Evolutionary conservation across 2,329 filamentous ascomycete species (phyloP).

Genomic region (Neophaeococcomyces mojaviensis): DNA sequence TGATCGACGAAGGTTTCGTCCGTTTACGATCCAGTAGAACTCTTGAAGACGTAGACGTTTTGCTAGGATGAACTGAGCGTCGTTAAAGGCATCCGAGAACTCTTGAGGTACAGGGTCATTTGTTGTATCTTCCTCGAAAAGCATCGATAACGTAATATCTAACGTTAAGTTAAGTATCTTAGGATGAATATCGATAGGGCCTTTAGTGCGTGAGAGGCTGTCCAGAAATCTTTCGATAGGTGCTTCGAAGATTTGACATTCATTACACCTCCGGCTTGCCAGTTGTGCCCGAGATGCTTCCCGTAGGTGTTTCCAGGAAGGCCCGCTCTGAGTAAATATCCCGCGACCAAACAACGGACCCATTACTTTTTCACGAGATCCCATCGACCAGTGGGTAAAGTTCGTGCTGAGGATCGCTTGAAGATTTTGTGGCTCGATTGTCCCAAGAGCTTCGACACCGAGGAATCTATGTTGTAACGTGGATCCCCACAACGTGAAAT

Average conservation of each 20-base stretch:
- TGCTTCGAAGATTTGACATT: no score
- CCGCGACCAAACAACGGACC: slow-evolving; percentile 29
- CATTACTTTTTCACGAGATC: slow-evolving; percentile 20
- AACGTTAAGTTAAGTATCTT: no score
- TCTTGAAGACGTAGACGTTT: slow-evolving; percentile 35
- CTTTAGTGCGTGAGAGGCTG: no score
- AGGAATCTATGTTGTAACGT: no score
- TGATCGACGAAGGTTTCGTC: not conserved
- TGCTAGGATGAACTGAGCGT: slow-evolving; percentile 31
- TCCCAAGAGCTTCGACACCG: slow-evolving; percentile 1
- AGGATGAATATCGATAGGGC: no score
- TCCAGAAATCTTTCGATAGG: no score
- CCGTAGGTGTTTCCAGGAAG: slow-evolving; percentile 28
- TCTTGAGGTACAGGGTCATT: not conserved
- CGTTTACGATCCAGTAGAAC: slow-evolving; percentile 34
- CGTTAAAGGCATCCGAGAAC: slow-evolving; percentile 45
- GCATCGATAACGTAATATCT: no score
- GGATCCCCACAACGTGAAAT: no score
- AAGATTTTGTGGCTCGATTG: slow-evolving; percentile 12
- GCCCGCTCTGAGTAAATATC: slow-evolving; percentile 31
- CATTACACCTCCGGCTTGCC: no score
- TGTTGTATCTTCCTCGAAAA: slow-evolving; percentile 11
- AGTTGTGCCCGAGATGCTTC: slow-evolving; percentile 23
- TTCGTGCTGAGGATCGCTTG: slow-evolving; percentile 8
- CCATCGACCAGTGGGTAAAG: slow-evolving; percentile 15